phyloP scores from a whole-genome alignment of 768 basidiomycete genomes.

The Hygrophoropsis aurantiaca region DNA sequence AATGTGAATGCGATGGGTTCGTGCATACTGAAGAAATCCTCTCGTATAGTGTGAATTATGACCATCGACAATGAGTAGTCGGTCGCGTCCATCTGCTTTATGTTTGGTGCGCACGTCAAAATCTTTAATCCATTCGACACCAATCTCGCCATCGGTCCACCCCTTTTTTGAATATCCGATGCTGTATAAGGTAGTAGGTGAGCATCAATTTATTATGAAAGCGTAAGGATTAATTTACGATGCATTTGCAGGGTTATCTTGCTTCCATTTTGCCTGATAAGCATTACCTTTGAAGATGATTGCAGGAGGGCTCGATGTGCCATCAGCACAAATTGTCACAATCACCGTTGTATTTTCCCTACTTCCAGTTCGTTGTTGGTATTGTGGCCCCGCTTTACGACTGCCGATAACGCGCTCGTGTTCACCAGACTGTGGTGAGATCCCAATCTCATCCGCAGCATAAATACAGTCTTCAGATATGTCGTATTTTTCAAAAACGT shows the following conservation, averaged over 20 bases:
- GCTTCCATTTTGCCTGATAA: conserved; percentile 21
- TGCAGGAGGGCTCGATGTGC: conserved; percentile 33
- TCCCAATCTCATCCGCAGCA: conserved; percentile 17
- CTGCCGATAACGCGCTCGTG: conserved; percentile 6
- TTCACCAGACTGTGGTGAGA: conserved; percentile 7
- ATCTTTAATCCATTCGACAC: conserved; percentile 24
- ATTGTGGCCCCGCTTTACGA: conserved; percentile 4
- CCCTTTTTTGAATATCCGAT: conserved; percentile 21
- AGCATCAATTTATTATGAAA: background rate
- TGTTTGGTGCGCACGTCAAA: conserved; percentile 32
- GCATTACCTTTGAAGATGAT: conserved; percentile 28
- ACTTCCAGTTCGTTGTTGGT: conserved; percentile 19
- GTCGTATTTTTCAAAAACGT: conserved; percentile 9
- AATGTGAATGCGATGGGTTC: conserved; percentile 3
- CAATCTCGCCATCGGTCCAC: conserved; percentile 29
- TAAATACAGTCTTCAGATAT: conserved; percentile 11
- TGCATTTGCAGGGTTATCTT: conserved; percentile 18
- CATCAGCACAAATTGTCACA: conserved; percentile 43
- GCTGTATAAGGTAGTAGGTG: background rate
- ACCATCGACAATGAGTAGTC: conserved; percentile 44
- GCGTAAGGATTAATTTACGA: conserved; percentile 16
- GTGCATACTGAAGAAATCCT: conserved; percentile 5
- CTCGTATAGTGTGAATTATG: conserved; percentile 39
- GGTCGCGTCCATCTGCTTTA: conserved; percentile 29
- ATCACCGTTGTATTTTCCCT: conserved; percentile 28